These are phyloP conservation scores for Mortierella sp. DNA, from an alignment of 371 early-diverging fungal species.

Conservation along the genomic window DNA sequence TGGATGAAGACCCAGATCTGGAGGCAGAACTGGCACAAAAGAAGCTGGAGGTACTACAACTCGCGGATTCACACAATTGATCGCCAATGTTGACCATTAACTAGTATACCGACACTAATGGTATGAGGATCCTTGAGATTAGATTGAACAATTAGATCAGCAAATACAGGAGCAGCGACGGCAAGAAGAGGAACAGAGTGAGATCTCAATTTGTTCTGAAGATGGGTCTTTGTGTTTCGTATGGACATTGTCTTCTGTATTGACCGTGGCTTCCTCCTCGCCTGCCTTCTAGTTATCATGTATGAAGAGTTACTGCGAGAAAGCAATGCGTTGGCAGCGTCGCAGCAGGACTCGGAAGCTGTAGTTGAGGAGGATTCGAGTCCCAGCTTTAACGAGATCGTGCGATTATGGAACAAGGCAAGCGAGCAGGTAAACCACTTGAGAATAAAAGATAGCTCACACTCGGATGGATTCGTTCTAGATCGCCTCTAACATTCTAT, in stretches of 20 bases:
- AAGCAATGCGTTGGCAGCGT: conserved; percentile 13
- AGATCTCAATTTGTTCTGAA: not conserved
- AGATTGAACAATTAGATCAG: conserved; percentile 25
- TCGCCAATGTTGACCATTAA: no score
- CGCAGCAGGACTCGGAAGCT: conserved; percentile 6
- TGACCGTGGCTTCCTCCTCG: no score
- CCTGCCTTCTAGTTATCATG: conserved; percentile 3
- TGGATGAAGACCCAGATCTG: conserved; percentile 16
- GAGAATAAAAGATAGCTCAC: no score
- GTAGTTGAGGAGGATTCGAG: conserved; percentile 16
- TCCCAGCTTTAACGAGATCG: conserved; percentile 33
- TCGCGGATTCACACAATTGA: no score
- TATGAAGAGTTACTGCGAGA: conserved; percentile 25
- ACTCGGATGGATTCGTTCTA: no score
- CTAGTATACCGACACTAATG: no score
- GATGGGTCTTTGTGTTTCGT: no score
- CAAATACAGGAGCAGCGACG: conserved; percentile 30
- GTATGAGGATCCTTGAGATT: not conserved
- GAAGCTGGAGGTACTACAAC: conserved; percentile 23
- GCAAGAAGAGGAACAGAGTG: conserved; percentile 23
- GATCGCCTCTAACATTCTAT: no score
- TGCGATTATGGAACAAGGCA: conserved; percentile 24
- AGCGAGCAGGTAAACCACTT: conserved; percentile 33
- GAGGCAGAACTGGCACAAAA: conserved; percentile 24
- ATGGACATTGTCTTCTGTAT: no score